phyloP scores from a whole-genome alignment of 1,284 basidiomycete genomes.

The Stygiomarasmius scandens region DNA sequence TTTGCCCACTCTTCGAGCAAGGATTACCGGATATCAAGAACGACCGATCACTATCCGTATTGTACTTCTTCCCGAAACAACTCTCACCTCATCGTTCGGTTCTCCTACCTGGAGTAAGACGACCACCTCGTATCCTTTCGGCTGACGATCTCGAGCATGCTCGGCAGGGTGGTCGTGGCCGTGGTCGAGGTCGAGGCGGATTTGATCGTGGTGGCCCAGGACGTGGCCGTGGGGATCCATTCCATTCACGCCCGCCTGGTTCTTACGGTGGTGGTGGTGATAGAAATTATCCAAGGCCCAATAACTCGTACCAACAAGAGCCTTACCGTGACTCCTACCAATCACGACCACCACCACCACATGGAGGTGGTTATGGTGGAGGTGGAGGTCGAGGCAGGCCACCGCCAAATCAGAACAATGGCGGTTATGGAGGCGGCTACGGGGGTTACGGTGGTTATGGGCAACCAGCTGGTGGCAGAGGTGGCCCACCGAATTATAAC shows the following conservation, averaged over 20 bases:
- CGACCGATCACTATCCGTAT: slow-evolving; percentile 85
- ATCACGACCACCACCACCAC: neutral
- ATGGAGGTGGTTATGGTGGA: slow-evolving; percentile 17
- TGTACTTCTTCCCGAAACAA: slow-evolving; percentile 91
- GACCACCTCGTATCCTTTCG: slow-evolving; percentile 65
- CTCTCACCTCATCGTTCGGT: slow-evolving; percentile 83
- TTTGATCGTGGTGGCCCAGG: slow-evolving; percentile 34
- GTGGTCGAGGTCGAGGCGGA: slow-evolving; percentile 56
- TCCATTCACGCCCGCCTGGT: slow-evolving; percentile 36
- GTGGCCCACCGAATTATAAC: slow-evolving; percentile 15
- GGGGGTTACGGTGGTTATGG: slow-evolving; percentile 22
- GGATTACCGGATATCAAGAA: slow-evolving; percentile 80
- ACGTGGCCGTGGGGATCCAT: slow-evolving; percentile 40
- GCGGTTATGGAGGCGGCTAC: slow-evolving; percentile 18
- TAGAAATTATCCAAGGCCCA: slow-evolving; percentile 9
- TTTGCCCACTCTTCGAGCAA: slow-evolving; percentile 66
- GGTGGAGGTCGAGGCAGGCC: slow-evolving; percentile 25
- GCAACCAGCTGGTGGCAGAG: slow-evolving; percentile 18
- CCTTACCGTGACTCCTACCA: slow-evolving; percentile 8
- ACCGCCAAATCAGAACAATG: slow-evolving; percentile 20
- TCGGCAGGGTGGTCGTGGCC: slow-evolving; percentile 50
- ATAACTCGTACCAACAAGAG: slow-evolving; percentile 2
- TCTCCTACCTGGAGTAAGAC: slow-evolving; percentile 76
- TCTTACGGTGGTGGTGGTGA: slow-evolving; percentile 30
- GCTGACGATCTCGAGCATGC: slow-evolving; percentile 73